Evolutionary conservation across 192 early-diverging fungal species (phyloP), one percentile per base, ranked within the genome.

Genomic region (Coemansia sp.): DNA sequence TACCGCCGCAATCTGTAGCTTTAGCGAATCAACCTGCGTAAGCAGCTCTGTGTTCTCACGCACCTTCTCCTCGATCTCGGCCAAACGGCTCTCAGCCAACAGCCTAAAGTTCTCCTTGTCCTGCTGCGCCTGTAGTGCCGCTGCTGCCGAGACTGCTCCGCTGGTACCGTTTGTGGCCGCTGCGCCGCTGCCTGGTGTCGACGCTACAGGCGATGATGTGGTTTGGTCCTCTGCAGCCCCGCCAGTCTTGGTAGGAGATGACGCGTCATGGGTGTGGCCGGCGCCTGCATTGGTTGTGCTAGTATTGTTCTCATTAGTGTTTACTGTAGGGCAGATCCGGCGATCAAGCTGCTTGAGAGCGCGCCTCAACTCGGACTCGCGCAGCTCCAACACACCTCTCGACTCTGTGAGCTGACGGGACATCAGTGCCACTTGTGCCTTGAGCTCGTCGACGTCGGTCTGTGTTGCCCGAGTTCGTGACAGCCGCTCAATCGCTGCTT

Each of bases 271-370:
- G 58, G 41, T 35, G 49, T 56, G 6, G 25, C 43, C 11, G 6
- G 45, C 50, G 52, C 41, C n/a, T 24, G 43, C n/a, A 32, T 32
- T 32, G 32, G 32, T 32, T 32, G 32, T 32, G 6, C 32, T 7
- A 6, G 32, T 32, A 32, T 32, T 37, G 15, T 23, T 56, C 15
- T 63, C 64, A 50, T 49, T 29, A 24, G 32, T 51, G 5, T 65
- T 62, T 38, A 83, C 74, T 1, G 82, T 69, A 6, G 69, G 72
- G 56, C 85, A 83, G 6, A 70, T 51, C 29, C 67, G 65, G 41
- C 86, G 79, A 19, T 87, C 86, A 5, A 79, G 57, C 8, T 70
- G 68, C 56, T 82, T 84, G 11, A 82, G 75, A 7, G 80, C 75
- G 22, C 72, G 69, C 21, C 71, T 29, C 62, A 84, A 63, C 39